Evolutionary conservation across 2,329 filamentous ascomycete species (phyloP), one percentile per base, ranked within the genome.

Genomic region (Aspergillus amoenus): DNA sequence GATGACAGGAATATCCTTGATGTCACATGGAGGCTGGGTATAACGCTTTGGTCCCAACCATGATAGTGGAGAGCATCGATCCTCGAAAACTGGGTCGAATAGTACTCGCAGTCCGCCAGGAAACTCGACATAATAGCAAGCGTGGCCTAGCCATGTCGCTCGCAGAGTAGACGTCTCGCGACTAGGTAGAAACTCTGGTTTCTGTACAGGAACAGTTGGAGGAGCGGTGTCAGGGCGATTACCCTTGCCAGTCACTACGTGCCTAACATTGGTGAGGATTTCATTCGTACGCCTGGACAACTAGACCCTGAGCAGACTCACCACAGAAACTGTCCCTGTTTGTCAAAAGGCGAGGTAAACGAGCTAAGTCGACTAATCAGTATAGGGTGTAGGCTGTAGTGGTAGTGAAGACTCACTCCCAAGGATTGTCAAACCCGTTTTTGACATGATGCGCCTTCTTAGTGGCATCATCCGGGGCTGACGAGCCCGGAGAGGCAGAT

Each of bases 81-180:
- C 86, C 71, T 93, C 91, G 64, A 97, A 96, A 34, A 97, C 93
- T 1, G 93, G 93, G 69, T 97, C 93, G 72, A 96, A 97, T 3
- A 97, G 84, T 3, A 96, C 91, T 54, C 93, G 87, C 52, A 97
- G 80, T 1, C 93, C 93, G 13, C 84, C 83, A 2, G 92, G 91
- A 67, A 93, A 97, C 73, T 97, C 93, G 65, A 96, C 85, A 68
- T 91, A 93, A 78, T 92, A 96, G 78, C 92, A 96, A 3, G 93
- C 93, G 73, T 97, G 93, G 37, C 93, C 93, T 2, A 97, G 85
- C 93, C 93, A 97, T 41, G 93, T 97, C 34, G 93, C 90, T 53
- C 92, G 86, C 22, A 97, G 82, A 41, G 83, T 80, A 17, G 75
- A 62, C 2, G 82, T 84, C 4, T 81, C 74, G 54, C 90, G 84